phyloP scores from a whole-genome alignment of 2,329 filamentous ascomycete genomes.

The Diaporthe nobilis region DNA sequence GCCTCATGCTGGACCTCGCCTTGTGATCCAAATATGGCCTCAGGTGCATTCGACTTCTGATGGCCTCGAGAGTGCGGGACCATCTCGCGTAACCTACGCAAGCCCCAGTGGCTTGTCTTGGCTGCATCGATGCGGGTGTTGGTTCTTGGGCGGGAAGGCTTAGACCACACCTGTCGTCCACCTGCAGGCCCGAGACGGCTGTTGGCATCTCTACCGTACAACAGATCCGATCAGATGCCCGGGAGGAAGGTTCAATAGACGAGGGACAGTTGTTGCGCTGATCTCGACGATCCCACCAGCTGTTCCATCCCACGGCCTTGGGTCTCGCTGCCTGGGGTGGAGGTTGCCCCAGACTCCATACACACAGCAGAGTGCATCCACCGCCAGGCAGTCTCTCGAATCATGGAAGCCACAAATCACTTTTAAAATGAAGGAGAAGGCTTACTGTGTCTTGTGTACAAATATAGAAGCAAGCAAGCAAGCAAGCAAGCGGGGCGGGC shows the following conservation, averaged over 20 bases:
- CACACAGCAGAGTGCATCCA: background rate
- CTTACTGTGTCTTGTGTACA: background rate
- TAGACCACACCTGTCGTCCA: background rate
- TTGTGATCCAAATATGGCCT: background rate
- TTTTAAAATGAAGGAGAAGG: background rate
- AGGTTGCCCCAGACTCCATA: background rate
- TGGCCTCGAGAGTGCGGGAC: background rate
- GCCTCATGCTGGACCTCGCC: background rate
- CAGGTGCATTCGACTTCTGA: background rate
- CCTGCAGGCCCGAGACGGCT: background rate
- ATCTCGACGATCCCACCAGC: conserved; percentile 4
- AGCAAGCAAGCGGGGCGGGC: background rate
- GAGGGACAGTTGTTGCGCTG: background rate
- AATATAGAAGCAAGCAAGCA: conserved; percentile 16
- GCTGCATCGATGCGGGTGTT: conserved; percentile 23
- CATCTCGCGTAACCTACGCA: background rate
- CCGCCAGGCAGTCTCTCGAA: background rate
- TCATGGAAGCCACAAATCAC: background rate
- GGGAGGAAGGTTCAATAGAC: background rate
- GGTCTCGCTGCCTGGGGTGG: background rate
- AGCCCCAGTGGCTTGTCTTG: background rate
- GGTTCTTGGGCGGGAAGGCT: conserved; percentile 18
- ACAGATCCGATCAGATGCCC: background rate
- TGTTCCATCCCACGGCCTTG: background rate
- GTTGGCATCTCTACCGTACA: background rate